Percentiles rank a stretch among this genome's conserved stretches.
These are phyloP conservation scores for Nemania abortiva DNA, from an alignment of 2,329 filamentous ascomycete genomes.

Conservation along the genomic window DNA sequence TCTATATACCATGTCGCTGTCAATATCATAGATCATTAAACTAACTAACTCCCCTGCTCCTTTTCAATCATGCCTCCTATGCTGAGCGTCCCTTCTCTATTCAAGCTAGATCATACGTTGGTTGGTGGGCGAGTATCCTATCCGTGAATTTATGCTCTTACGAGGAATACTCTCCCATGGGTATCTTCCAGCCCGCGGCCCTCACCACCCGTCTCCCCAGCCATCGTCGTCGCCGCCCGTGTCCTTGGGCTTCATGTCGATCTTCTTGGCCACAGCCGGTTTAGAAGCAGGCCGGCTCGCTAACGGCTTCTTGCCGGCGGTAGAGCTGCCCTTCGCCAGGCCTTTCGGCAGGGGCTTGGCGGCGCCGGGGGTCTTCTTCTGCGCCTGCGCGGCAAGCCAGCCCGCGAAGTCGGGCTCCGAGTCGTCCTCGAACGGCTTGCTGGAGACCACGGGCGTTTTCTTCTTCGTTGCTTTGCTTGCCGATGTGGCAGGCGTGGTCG, in stretches of 20 bases:
- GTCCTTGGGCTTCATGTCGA: slow-evolving; percentile 75
- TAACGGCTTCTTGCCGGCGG: slow-evolving; percentile 52
- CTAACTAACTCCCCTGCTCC: not conserved
- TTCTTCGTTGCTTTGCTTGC: slow-evolving; percentile 44
- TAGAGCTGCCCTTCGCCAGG: slow-evolving; percentile 68
- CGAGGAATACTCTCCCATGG: too few relatives aligned
- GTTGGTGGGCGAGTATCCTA: too few relatives aligned
- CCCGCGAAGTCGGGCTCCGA: slow-evolving; percentile 95
- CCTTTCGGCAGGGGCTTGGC: slow-evolving; percentile 85
- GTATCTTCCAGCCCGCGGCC: not conserved
- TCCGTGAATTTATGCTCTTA: too few relatives aligned
- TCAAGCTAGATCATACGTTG: not conserved
- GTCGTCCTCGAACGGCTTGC: slow-evolving; percentile 79
- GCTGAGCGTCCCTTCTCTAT: not conserved
- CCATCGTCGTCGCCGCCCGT: slow-evolving; percentile 68
- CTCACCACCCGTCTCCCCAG: slow-evolving; percentile 75
- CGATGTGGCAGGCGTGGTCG: slow-evolving; percentile 26
- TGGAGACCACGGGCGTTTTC: slow-evolving; percentile 52
- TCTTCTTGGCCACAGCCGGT: slow-evolving; percentile 67
- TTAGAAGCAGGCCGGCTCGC: slow-evolving; percentile 53
- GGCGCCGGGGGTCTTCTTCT: slow-evolving; percentile 66
- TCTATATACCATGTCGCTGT: slow-evolving; percentile 30
- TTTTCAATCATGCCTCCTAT: not conserved
- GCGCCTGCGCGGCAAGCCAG: slow-evolving; percentile 89
- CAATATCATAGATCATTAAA: slow-evolving; percentile 26